Conservation (phyloP, 148 eudicot genomes). For the Chenopodium quinoa region DNA sequence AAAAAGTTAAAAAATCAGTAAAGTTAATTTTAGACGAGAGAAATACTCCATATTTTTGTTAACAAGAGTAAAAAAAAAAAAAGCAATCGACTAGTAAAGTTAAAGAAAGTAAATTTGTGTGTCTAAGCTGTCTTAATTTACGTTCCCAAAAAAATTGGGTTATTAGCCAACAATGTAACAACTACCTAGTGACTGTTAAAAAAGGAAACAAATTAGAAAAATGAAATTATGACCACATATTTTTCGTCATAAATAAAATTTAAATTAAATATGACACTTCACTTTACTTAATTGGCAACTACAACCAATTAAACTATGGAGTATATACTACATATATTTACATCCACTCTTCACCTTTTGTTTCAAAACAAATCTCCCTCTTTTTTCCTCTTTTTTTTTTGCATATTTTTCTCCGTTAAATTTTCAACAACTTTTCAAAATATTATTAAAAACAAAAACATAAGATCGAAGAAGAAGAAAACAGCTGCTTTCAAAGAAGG, state of each 20-base stretch:
- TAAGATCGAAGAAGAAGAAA: too few species aligned
- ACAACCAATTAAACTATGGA: too few species aligned
- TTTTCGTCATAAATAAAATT: neutral
- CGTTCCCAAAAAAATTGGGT: neutral
- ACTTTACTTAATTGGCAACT: neutral
- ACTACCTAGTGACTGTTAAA: neutral
- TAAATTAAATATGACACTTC: neutral
- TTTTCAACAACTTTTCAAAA: too few species aligned
- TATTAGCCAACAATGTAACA: neutral
- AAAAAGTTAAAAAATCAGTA: too few species aligned
- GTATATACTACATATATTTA: constrained; percentile 9
- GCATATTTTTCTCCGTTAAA: too few species aligned
- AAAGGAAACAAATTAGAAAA: neutral
- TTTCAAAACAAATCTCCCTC: too few species aligned
- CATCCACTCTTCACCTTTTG: too few species aligned
- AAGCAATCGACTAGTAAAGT: neutral
- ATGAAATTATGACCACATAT: constrained; percentile 13
- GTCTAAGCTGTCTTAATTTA: neutral
- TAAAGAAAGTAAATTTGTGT: neutral
- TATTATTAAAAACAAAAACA: too few species aligned
- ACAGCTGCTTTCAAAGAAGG: neutral
- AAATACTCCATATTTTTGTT: too few species aligned
- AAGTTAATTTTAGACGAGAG: too few species aligned
- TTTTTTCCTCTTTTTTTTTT: too few species aligned
- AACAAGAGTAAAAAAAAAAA: too few species aligned